Conservation (phyloP, 2,329 filamentous ascomycete genomes). For the Cladosporium oxysporum region DNA sequence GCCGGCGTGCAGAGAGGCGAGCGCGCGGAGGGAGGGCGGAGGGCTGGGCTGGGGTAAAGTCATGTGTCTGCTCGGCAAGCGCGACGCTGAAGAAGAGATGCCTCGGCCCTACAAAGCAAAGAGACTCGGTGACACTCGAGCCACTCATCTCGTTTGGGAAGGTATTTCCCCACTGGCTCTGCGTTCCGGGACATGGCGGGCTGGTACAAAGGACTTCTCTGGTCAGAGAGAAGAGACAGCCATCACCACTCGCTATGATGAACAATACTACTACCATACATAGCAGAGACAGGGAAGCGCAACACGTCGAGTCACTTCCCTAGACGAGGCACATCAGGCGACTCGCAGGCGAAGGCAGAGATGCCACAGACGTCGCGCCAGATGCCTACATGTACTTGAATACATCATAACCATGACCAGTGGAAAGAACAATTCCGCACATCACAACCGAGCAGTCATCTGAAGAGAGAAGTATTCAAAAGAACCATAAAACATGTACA, state of each 20-base stretch:
- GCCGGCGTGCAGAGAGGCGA: not conserved
- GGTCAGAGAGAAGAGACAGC: not conserved
- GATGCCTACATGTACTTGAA: not conserved
- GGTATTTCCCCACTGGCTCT: not conserved
- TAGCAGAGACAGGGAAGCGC: not conserved
- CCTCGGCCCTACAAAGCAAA: not conserved
- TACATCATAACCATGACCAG: not conserved
- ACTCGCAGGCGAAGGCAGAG: not conserved
- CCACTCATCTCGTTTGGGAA: not conserved
- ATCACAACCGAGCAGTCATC: not conserved
- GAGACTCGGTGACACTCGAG: not conserved
- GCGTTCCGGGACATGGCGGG: not conserved
- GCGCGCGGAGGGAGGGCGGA: not conserved
- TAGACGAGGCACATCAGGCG: not conserved
- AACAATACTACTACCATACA: not conserved
- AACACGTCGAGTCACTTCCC: not conserved
- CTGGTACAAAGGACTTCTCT: not conserved
- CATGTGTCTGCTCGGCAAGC: slow-evolving; percentile 2
- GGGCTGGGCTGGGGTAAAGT: slow-evolving; percentile 3
- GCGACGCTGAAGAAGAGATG: not conserved
- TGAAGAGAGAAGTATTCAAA: slow-evolving; percentile 1
- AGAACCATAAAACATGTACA: slow-evolving; percentile 5
- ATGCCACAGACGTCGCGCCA: not conserved
- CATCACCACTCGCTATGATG: not conserved
- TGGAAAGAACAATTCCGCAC: not conserved